Evolutionary conservation across 2,329 filamentous ascomycete genomes (phyloP), one percentile per base, ranked within the genome.

Genomic region (Mollisia scopiformis): DNA sequence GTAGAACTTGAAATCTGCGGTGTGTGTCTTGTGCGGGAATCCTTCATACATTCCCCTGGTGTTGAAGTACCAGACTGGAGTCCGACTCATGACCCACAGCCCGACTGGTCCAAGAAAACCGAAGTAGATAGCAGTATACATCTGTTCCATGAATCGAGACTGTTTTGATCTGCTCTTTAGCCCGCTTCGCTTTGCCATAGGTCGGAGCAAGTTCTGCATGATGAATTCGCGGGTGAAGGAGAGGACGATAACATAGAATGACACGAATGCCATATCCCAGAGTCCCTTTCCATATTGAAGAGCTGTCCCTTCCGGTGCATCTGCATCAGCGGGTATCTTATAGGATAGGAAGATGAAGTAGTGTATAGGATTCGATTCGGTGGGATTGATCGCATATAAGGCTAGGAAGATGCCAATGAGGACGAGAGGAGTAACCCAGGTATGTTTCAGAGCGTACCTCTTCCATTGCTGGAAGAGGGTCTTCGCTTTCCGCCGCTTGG

Each of bases 51-150:
- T 96, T 75, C 87, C 92, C 28, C 80, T 82, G 1, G 91, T 95
- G 79, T 96, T 93, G 83, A 96, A 97, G 77, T 96, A 97, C 94
- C 93, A 97, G 43, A 97, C 87, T 7, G 93, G 89, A n/a, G 92
- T 94, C 64, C 85, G 84, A 72, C 85, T 90, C 93, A 98, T 97
- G 74, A 97, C 91, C 74, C 90, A 97, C 71, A 97, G 76, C 57
- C 93, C 93, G 58, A 88, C 88, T 1, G 93, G 93, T 1, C 92
- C 92, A 59, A 96, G 88, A 60, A 95, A 75, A 47, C 77, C 86
- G 76, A 97, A 97, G 82, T 98, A 97, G 57, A 97, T 80, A 27
- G 93, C 93, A 1, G 93, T 97, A 78, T 98, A 98, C 72, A 90
- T 87, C 78, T 98, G 93, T 77, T 98, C 93, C 91, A 97, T 95